Evolutionary conservation across 2,329 filamentous ascomycete species (phyloP), one percentile per base, ranked within the genome.

Genomic region (Thermothelomyces thermophilus): DNA sequence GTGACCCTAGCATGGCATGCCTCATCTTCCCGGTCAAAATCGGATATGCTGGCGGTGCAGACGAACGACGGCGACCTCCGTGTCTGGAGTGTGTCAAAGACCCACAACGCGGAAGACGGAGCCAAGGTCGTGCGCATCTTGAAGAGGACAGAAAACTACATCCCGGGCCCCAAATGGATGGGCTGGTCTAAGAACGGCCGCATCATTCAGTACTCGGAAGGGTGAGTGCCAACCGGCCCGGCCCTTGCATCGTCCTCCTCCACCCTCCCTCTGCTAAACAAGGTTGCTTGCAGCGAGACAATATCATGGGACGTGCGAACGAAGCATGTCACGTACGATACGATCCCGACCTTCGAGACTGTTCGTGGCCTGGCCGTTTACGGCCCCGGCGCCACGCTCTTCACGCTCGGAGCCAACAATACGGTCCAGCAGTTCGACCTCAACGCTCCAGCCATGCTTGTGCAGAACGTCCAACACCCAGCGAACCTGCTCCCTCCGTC

Each of bases 101-200:
- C 78, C 52, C 73, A 84, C 65, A 76, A 83, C 65, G 68, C 78
- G 60, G 81, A 77, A 41, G 86, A 95, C 58, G 77, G 84, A 16
- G 90, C 90, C 31, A 91, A 90, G 62, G 86, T 96, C 7, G 94
- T 97, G 52, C 79, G 93, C 55, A 84, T 94, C 24, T 72, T 98
- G 42, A 91, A 88, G 66, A 79, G 87, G 60, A 83, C 83, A 7
- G 90, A 95, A 54, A 83, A 83, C 57, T 83, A 79, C 58, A 72
- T 81, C 30, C 71, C 81, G 2, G 89, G 89, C 1, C 85, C 87
- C 33, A 95, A 95, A 65, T 98, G 93, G 93, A 90, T 96, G 75
- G 86, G 83, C 17, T 98, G 93, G 93, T 97, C 93, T 0, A 97
- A 96, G 70, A 97, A 95, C 71, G 93, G 93, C 34, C 86, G 90